Evolutionary conservation across 2,329 filamentous ascomycete genomes (phyloP).

Genomic region (Neopestalotiopsis rosae): DNA sequence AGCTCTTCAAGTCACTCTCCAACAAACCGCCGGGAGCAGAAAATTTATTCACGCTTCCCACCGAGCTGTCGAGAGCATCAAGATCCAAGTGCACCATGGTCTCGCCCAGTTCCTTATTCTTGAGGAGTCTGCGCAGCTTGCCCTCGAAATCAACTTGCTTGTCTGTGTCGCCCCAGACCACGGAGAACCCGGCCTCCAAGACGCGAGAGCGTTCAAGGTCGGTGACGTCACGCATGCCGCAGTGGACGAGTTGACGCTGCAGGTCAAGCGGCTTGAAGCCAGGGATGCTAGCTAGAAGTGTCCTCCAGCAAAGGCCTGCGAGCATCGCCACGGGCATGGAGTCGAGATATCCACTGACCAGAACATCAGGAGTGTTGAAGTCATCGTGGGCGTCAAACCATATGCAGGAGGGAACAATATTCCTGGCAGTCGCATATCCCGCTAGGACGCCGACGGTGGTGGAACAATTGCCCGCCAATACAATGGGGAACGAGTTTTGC

Average conservation of each 20-base stretch:
- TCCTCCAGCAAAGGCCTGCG: conserved; percentile 38
- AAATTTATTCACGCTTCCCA: neutral
- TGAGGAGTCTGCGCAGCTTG: neutral
- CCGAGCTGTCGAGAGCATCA: conserved; percentile 6
- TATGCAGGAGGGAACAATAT: conserved; percentile 31
- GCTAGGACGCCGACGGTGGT: conserved; percentile 41
- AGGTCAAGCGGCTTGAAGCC: conserved; percentile 29
- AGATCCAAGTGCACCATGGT: conserved; percentile 8
- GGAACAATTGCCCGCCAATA: conserved; percentile 46
- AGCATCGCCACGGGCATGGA: conserved; percentile 43
- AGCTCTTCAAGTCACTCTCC: neutral
- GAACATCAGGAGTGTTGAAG: conserved; percentile 40
- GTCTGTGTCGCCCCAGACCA: conserved; percentile 6
- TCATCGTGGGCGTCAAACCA: conserved; percentile 52
- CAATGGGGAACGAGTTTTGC: conserved; percentile 39
- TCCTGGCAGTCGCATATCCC: conserved; percentile 29
- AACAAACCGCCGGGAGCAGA: neutral
- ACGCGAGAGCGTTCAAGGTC: conserved; percentile 12
- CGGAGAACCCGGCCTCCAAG: neutral
- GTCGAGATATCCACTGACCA: conserved; percentile 43
- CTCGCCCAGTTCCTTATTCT: neutral
- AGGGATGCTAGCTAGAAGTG: conserved; percentile 37
- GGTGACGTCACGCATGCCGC: conserved; percentile 34
- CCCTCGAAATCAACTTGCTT: neutral
- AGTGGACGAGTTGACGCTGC: conserved; percentile 29